Base-by-base conservation (phyloP, 257 asterid genomes). In the Salvia hispanica region DNA sequence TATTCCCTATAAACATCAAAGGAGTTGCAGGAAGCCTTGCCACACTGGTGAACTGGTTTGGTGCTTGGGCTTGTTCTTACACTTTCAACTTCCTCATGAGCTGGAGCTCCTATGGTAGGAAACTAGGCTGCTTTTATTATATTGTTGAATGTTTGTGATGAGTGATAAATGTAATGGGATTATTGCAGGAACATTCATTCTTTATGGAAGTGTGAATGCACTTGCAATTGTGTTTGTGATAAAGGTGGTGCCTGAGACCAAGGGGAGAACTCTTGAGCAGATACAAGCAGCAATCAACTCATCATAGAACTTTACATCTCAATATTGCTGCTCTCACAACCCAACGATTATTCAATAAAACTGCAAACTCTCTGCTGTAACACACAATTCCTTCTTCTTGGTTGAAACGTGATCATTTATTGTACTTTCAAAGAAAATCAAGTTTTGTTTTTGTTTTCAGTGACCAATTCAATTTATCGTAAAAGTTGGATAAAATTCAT, bases 11-110 rank as follows among this genome's bases (percentile, higher is more conserved):
- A 73, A 88, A 93, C 78, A 81, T 93, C 46, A 93, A 93, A 83
- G 97, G 99, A 71, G 84, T 75, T 12, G 99, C 96, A 18, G 99
- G 97, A 45, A 93, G 99, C 84, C 74, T 90, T 34, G 97, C 96
- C 62, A 91, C 97, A 37, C 68, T 94, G 14, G 85, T 90, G 66
- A 94, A 94, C 73, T 93, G 99, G 99, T 93, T 88, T 16, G 97
- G 96, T 11, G 96, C 97, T 21, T 90, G 97, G 99, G 83, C 81
- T 40, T 79, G 87, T 78, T 93, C 99, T 44, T 93, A 78, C 83
- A 90, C 99, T 3, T 93, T 93, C 81, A 93, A 93, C 50, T 93
- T 88, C 68, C 94, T 93, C 67, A 93, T 90, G 96, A 73, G 66
- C 70, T 93, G 99, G 99, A 86, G 88, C 77, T 82, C 97, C 68